Evolutionary conservation across 371 early-diverging fungal species (phyloP).

Genomic region (Chytridium lagenaria): DNA sequence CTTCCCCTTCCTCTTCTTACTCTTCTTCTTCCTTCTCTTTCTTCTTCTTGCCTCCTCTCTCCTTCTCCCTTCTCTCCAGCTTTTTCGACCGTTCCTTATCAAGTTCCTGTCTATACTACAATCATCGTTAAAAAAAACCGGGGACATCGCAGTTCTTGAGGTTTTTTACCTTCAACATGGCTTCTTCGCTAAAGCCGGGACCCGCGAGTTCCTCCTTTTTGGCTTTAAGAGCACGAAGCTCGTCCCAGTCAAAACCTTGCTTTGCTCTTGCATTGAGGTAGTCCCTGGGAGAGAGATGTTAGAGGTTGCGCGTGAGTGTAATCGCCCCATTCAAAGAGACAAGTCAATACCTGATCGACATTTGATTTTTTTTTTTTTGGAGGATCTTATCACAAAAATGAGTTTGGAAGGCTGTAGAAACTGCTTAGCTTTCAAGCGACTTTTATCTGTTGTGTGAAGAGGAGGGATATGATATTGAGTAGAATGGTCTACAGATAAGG

Average conservation of each 20-base stretch:
- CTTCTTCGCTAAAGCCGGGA: constrained; percentile 15
- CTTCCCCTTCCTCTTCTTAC: constrained; percentile 17
- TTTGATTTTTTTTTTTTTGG: neutral
- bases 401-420: too few relatives aligned
- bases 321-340: neutral
- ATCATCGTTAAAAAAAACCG: neutral
- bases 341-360: neutral
- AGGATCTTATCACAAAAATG: too few relatives aligned
- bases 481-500: too few relatives aligned
- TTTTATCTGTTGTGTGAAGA: too few relatives aligned
- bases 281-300: neutral
- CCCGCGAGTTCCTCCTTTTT: constrained; percentile 24
- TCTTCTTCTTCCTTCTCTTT: constrained; percentile 2
- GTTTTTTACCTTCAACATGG: constrained; percentile 21
- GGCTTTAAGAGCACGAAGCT: constrained; percentile 11
- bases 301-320: neutral
- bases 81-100: constrained; percentile 10
- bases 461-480: too few relatives aligned
- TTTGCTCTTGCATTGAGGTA: constrained; percentile 13
- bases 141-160: neutral
- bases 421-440: too few relatives aligned
- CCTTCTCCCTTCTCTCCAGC: constrained; percentile 7
- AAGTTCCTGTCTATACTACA: constrained; percentile 18
- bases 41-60: neutral
- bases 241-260: constrained; percentile 18